A percentile compares a stretch with the other conserved stretches of the same genome.
Conservation (phyloP, 192 early-diverging fungal genomes). For the Neocallimastix lanati region DNA sequence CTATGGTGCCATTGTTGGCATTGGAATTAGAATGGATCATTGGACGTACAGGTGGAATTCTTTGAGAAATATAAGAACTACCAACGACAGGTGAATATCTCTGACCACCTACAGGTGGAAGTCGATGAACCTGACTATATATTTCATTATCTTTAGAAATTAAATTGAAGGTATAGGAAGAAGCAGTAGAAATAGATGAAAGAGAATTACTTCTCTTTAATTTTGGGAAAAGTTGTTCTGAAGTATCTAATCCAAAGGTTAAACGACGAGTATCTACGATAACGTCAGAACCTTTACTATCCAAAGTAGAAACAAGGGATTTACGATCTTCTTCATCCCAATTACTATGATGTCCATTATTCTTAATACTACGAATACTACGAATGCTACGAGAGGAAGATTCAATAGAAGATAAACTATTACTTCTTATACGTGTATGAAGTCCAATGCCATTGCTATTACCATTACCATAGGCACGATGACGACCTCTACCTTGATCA, state of each 20-base stretch:
- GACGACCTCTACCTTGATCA: neutral
- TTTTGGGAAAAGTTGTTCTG: neutral
- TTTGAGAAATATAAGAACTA: neutral
- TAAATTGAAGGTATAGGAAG: neutral
- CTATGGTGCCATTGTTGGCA: too few species aligned
- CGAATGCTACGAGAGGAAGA: neutral
- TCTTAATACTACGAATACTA: too few species aligned
- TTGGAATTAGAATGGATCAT: neutral
- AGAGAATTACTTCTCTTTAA: neutral
- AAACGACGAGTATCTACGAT: neutral
- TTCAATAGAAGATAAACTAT: neutral
- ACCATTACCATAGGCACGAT: too few species aligned
- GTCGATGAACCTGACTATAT: neutral
- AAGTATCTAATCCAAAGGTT: neutral
- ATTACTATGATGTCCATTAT: too few species aligned
- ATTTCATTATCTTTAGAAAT: neutral
- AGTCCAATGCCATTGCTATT: too few species aligned
- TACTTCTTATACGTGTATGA: neutral
- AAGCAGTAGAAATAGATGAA: neutral
- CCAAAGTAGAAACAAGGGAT: neutral
- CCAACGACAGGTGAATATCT: too few species aligned
- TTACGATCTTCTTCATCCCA: too few species aligned
- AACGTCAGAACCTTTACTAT: neutral
- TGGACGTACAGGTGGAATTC: neutral
- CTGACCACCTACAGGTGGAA: too few species aligned